phyloP scores from a whole-genome alignment of 331 rosid species.

The Acacia pycnantha region DNA sequence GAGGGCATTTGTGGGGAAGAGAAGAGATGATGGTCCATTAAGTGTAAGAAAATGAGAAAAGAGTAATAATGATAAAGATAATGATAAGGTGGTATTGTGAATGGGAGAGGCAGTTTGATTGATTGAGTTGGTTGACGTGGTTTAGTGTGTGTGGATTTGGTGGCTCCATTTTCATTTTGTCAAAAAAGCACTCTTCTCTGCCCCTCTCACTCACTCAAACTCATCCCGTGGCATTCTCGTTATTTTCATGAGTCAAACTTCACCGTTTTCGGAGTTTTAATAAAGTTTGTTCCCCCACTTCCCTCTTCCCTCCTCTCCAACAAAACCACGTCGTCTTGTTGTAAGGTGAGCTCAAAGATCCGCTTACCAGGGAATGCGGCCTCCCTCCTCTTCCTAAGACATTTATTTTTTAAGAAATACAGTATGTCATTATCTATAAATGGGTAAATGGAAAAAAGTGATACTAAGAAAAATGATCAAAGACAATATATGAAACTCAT shows the following conservation, averaged over 20 bases:
- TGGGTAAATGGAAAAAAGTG: too few relatives aligned
- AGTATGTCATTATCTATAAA: too few relatives aligned
- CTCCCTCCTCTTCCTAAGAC: too few relatives aligned
- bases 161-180: conserved; percentile 32
- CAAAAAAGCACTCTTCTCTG: background rate
- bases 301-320: too few relatives aligned
- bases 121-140: conserved; percentile 16
- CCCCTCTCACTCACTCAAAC: background rate
- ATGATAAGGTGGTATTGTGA: conserved; percentile 22
- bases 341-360: too few relatives aligned
- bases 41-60: conserved; percentile 31
- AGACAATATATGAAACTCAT: too few relatives aligned
- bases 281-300: conserved; percentile 60
- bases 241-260: conserved; percentile 41
- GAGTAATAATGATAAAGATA: conserved; percentile 19
- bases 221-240: conserved; percentile 33
- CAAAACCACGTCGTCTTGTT: too few relatives aligned
- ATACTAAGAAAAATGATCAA: too few relatives aligned
- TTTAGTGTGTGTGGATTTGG: conserved; percentile 35
- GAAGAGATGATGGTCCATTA: conserved; percentile 27
- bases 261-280: conserved; percentile 54
- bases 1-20: background rate
- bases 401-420: too few relatives aligned
- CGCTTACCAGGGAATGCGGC: too few relatives aligned
- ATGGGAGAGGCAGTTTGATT: conserved; percentile 25